phyloP scores from a whole-genome alignment of 2,329 filamentous ascomycete species.

The Aspergillus sp. region DNA sequence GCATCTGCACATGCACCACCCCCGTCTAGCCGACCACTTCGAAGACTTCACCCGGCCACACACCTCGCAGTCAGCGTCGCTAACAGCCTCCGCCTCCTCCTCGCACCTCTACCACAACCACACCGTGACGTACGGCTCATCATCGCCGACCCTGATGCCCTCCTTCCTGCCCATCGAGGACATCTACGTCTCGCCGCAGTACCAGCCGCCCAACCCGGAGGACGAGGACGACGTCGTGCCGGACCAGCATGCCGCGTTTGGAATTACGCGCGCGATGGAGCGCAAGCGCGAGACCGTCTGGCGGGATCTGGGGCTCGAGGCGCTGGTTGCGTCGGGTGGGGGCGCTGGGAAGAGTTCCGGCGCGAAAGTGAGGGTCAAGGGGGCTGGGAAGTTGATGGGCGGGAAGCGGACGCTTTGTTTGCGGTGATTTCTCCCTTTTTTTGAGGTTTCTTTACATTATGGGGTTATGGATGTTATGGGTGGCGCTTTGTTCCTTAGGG shows the following conservation, averaged over 20 bases:
- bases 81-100: slow-evolving; percentile 8
- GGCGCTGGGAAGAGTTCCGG: slow-evolving; percentile 10
- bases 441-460: not conserved
- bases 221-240: slow-evolving; percentile 68
- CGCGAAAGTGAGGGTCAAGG: slow-evolving; percentile 24
- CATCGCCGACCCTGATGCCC: slow-evolving; percentile 33
- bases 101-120: slow-evolving; percentile 16
- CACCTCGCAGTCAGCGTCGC: slow-evolving; percentile 24
- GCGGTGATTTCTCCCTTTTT: slow-evolving; percentile 23
- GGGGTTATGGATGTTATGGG: not conserved
- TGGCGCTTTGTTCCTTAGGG: not conserved
- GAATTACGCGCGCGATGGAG: slow-evolving; percentile 62
- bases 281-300: slow-evolving; percentile 54
- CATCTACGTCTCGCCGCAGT: slow-evolving; percentile 59
- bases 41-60: slow-evolving; percentile 51
- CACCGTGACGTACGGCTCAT: slow-evolving; percentile 29
- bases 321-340: slow-evolving; percentile 19
- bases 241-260: slow-evolving; percentile 66
- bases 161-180: slow-evolving; percentile 56
- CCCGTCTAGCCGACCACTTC: slow-evolving; percentile 49
- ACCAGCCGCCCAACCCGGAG: slow-evolving; percentile 64
- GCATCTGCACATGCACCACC: slow-evolving; percentile 49
- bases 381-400: slow-evolving; percentile 37
- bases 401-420: slow-evolving; percentile 38
- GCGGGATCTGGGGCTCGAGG: slow-evolving; percentile 51